Base-by-base conservation (phyloP, 352 stramenopile genomes). In the Pythium graminicola region DNA sequence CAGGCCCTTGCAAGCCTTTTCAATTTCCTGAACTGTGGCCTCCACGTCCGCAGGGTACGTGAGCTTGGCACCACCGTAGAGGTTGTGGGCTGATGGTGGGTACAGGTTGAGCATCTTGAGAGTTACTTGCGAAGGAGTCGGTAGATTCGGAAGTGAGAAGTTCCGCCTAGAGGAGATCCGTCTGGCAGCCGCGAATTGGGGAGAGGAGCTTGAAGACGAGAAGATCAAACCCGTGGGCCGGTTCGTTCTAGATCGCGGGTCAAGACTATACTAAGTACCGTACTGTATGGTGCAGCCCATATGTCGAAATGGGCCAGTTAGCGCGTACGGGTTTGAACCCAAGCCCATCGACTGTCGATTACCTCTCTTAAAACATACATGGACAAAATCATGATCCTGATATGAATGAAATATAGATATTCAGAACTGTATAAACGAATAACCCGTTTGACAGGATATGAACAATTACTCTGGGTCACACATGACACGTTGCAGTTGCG, bases 51-150 rank as follows among this genome's bases (percentile, higher is more conserved):
- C 53, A 1, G 64, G 54, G 59, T 76, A 86, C 35, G 57, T 58
- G 20, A 86, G 54, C 36, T 50, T 47, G 31, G 57, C 50, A 42
- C 78, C 76, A 31, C 73, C 70, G 73, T 76, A 81, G 33, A 81
- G 54, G 55, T 72, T 70, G 65, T 86, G 72, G 44, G 74, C 75
- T 3, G 76, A 74, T 40, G 74, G 72, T 29, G 81, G 76, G 64
- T 92, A 92, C 44, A 89, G 70, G 67, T 86, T 84, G 39, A 89
- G 62, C 79, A 86, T 87, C 14, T n/a, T 70, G 43, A n/a, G n/a
- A n/a, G n/a, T n/a, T n/a, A n/a, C n/a, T n/a, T n/a, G n/a, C n/a
- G n/a, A n/a, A n/a, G 29, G 42, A 48, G 36, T 26, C 28, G 54
- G 57, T 17, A 56, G 61, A 70, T 73, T 70, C 57, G 53, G 33